Conservation (phyloP, 345 rosid species). For the Gossypium anomalum region DNA sequence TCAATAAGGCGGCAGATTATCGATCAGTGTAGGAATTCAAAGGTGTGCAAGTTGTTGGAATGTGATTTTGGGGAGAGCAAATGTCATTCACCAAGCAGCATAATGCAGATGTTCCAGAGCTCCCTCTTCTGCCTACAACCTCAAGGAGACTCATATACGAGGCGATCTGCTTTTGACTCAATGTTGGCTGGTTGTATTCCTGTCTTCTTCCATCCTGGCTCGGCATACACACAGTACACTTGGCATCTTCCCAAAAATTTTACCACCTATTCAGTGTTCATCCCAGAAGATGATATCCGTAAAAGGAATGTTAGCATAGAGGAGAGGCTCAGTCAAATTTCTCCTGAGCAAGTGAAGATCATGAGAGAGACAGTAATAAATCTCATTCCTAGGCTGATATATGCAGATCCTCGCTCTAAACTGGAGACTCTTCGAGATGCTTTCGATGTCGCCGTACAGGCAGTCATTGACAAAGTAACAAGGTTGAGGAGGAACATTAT, state of each 20-base stretch:
- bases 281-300: constrained; percentile 71
- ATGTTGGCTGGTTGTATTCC: constrained; percentile 90
- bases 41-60: constrained; percentile 60
- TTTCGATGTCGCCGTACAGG: constrained; percentile 77
- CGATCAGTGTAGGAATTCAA: constrained; percentile 53
- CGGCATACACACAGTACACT: constrained; percentile 81
- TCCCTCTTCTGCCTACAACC: constrained; percentile 82
- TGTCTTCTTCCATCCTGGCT: constrained; percentile 88
- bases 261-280: constrained; percentile 77
- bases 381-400: constrained; percentile 65
- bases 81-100: constrained; percentile 88
- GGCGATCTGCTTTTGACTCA: constrained; percentile 83
- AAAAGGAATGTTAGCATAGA: constrained; percentile 70
- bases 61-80: constrained; percentile 90
- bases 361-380: constrained; percentile 72
- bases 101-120: constrained; percentile 83
- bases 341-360: constrained; percentile 62
- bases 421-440: constrained; percentile 64
- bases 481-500: constrained; percentile 74
- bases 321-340: constrained; percentile 58
- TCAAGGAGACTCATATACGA: constrained; percentile 85
- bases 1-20: constrained; percentile 87
- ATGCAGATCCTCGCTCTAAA: constrained; percentile 72
- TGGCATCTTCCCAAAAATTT: constrained; percentile 89
- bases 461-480: constrained; percentile 71